Evolutionary conservation across 23 red algal genomes (phyloP).

Genomic region (Gracilaria gracilis): DNA sequence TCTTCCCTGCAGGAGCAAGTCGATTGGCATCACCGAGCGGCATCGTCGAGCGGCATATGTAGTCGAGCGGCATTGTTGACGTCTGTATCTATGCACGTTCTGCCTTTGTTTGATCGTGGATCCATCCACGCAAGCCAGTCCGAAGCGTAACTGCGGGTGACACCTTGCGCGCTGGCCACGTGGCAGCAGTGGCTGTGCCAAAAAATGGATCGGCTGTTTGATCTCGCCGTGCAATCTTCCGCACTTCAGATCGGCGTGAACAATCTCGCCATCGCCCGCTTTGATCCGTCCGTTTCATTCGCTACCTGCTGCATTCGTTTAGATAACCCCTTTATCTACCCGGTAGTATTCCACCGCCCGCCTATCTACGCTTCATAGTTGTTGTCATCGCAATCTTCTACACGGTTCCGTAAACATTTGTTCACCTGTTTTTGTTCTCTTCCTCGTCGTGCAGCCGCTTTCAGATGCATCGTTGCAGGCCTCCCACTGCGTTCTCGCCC

Average conservation of each 20-base stretch:
- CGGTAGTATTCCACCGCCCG: too few species aligned
- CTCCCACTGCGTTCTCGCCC: slow-evolving; percentile 10
- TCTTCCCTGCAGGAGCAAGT: background rate
- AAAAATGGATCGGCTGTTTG: slow-evolving; percentile 1
- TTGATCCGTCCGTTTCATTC: slow-evolving; percentile 8
- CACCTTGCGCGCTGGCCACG: background rate
- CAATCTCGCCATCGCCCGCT: background rate
- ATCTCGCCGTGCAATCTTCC: background rate
- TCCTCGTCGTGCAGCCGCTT: background rate
- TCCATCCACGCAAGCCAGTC: too few species aligned
- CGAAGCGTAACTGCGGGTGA: background rate
- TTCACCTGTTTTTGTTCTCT: background rate
- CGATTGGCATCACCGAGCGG: background rate
- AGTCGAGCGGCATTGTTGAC: background rate
- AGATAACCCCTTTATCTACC: too few species aligned
- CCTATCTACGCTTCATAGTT: too few species aligned
- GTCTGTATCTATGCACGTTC: too few species aligned
- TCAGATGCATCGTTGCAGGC: background rate
- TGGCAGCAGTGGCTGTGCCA: background rate
- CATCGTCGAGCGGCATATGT: background rate
- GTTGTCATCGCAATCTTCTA: background rate
- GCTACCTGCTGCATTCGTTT: too few species aligned
- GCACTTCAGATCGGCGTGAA: slow-evolving; percentile 2
- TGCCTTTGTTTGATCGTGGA: too few species aligned
- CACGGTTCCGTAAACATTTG: too few species aligned